Evolutionary conservation across 2,329 filamentous ascomycete genomes (phyloP).

Genomic region (Apiospora malaysiana): DNA sequence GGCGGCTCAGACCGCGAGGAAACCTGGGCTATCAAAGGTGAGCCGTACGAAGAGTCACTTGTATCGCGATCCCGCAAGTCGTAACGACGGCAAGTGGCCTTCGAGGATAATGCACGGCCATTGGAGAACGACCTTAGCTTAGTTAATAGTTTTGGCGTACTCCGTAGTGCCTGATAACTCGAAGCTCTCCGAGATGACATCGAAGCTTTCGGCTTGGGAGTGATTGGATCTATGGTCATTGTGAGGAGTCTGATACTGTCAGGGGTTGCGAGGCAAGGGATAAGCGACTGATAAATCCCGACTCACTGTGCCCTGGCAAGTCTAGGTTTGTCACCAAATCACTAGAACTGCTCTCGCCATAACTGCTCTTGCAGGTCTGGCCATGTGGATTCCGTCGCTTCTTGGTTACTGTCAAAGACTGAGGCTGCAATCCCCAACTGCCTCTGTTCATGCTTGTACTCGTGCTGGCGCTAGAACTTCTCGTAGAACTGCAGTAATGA

Average conservation of each 20-base stretch:
- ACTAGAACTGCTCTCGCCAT: slow-evolving; percentile 19
- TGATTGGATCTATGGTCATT: not conserved
- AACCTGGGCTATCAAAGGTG: slow-evolving; percentile 25
- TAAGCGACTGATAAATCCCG: not conserved
- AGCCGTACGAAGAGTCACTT: slow-evolving; percentile 30
- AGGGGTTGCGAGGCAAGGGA: not conserved
- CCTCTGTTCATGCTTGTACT: not conserved
- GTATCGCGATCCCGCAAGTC: slow-evolving; percentile 22
- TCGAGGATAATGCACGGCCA: slow-evolving; percentile 32
- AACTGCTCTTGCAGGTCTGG: slow-evolving; percentile 25
- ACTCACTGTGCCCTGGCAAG: not conserved
- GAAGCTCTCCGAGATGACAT: slow-evolving; percentile 27
- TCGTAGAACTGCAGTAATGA: slow-evolving; percentile 14
- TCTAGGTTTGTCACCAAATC: not conserved
- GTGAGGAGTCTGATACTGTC: not conserved
- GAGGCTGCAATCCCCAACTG: not conserved
- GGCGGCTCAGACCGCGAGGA: not conserved
- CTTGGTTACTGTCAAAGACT: slow-evolving; percentile 36
- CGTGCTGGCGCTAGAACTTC: not conserved
- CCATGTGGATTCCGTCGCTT: slow-evolving; percentile 25
- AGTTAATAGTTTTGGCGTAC: slow-evolving; percentile 30
- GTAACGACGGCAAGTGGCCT: slow-evolving; percentile 30
- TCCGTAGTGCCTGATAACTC: slow-evolving; percentile 27
- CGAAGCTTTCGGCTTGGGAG: slow-evolving; percentile 25
- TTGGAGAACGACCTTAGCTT: slow-evolving; percentile 35